Evolutionary conservation across 2,329 filamentous ascomycete species (phyloP).

Genomic region (Pseudocercospora ulei): DNA sequence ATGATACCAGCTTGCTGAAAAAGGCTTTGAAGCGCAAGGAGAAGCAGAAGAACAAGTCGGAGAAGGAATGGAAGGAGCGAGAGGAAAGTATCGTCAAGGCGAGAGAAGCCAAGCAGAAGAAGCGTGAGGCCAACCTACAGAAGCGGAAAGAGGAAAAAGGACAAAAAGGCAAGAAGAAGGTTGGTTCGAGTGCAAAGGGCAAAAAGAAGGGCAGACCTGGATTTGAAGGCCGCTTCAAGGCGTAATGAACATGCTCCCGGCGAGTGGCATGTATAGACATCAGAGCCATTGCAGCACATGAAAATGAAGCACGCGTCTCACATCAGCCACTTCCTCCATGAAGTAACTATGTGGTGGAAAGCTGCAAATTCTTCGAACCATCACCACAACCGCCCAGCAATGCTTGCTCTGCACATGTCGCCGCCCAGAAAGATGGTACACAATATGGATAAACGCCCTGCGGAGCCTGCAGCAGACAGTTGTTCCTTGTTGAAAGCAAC

Average conservation of each 20-base stretch:
- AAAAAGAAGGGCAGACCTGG: slow-evolving; percentile 51
- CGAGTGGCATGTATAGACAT: slow-evolving; percentile 1
- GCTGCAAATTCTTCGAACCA: too few species aligned
- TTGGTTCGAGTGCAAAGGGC: slow-evolving; percentile 48
- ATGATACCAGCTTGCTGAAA: slow-evolving; percentile 79
- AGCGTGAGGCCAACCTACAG: slow-evolving; percentile 48
- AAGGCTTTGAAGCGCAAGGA: slow-evolving; percentile 94
- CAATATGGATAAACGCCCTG: too few species aligned
- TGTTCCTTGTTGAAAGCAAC: too few species aligned
- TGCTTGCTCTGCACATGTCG: too few species aligned
- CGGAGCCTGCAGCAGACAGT: too few species aligned
- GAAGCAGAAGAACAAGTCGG: slow-evolving; percentile 78
- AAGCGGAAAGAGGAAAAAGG: slow-evolving; percentile 68
- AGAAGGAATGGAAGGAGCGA: slow-evolving; percentile 62
- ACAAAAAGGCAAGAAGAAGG: slow-evolving; percentile 58
- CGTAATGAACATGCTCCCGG: slow-evolving; percentile 12
- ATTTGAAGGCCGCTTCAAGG: slow-evolving; percentile 59
- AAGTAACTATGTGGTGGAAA: too few species aligned
- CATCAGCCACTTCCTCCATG: neutral
- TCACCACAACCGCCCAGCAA: too few species aligned
- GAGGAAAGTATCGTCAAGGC: slow-evolving; percentile 41
- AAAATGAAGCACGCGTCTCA: neutral
- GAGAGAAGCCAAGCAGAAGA: slow-evolving; percentile 44
- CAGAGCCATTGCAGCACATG: neutral
- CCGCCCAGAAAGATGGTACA: too few species aligned